Conservation (phyloP, 768 basidiomycete genomes). For the Mycena crocata region DNA sequence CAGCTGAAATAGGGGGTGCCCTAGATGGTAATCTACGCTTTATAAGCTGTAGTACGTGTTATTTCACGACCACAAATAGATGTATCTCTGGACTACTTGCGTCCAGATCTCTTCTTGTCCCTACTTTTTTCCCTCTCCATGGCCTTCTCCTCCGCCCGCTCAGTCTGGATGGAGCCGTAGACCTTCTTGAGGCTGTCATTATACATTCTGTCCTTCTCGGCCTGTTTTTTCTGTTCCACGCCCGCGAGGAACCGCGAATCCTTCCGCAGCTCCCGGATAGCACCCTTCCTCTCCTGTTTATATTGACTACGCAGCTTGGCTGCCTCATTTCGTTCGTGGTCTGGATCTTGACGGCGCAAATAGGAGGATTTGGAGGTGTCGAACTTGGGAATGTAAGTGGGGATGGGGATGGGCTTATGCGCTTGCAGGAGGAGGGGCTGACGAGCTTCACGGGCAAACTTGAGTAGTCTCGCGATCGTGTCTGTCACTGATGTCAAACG, state of each 20-base stretch:
- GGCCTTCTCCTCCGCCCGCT: conserved; percentile 95
- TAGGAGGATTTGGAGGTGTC: conserved; percentile 81
- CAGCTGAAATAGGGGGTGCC: conserved; percentile 53
- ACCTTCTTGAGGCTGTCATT: conserved; percentile 87
- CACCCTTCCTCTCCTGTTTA: conserved; percentile 97
- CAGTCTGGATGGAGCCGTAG: conserved; percentile 80
- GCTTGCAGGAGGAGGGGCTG: conserved; percentile 86
- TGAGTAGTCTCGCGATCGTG: conserved; percentile 70
- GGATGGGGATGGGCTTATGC: conserved; percentile 96
- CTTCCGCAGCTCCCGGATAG: conserved; percentile 95
- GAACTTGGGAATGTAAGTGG: conserved; percentile 94
- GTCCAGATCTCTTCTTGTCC: conserved; percentile 82
- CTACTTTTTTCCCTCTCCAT: conserved; percentile 86
- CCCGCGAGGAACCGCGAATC: conserved; percentile 93
- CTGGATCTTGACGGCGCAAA: conserved; percentile 87
- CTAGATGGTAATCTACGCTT: no score
- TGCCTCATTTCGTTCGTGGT: conserved; percentile 89
- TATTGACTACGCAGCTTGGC: conserved; percentile 88
- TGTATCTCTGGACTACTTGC: no score
- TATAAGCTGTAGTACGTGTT: no score
- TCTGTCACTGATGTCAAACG: conserved; percentile 59
- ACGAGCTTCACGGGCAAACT: conserved; percentile 78
- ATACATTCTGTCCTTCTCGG: conserved; percentile 87
- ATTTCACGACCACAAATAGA: no score
- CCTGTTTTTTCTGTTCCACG: conserved; percentile 86